Base-by-base conservation (phyloP, 75 land plant species). In the Ceratopteris richardii region DNA sequence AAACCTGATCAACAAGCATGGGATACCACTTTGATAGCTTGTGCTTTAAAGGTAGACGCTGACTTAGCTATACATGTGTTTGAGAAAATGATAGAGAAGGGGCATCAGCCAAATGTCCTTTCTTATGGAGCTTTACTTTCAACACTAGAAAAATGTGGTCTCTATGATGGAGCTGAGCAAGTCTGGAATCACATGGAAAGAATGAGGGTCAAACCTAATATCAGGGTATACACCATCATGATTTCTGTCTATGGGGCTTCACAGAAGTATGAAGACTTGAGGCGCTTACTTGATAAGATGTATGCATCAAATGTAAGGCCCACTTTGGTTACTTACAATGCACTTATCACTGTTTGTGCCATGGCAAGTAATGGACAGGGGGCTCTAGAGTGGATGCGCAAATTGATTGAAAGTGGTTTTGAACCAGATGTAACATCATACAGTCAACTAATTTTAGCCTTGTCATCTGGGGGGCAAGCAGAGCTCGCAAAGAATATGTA, bases 171-270 rank as follows among this genome's bases (percentile, higher is more conserved):
- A 56, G 87, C 82, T 13, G 36, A 65, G 11, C 40, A 61, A 9
- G 91, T 88, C 0, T 88, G 87, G 92, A 66, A 83, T 10, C 87
- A 83, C 47, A 83, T 87, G 92, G 33, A 68, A 2, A 83, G 71
- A 56, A 76, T 88, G 9, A 82, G 85, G 22, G 53, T 88, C 24
- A 59, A 66, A 31, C 94, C 94, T 31, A 88, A 84, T 56, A 51
- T 75, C 27, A 63, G 77, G 65, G 88, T 85, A 11, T 88, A 79
- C 67, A 88, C 94, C 9, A 88, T 77, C 26, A 78, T 88, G 88
- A 84, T 79, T 19, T 78, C 88, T 6, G 58, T 77, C 17, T 82
- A 75, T 37, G 68, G 77, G 24, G 83, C 70, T 54, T 71, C 71
- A 48, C 85, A 85, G 9, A 74, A 70, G 27, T 72, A 69, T 48